Evolutionary conservation across 2,329 filamentous ascomycete genomes (phyloP), one percentile per base, ranked within the genome.

Genomic region (Aspergillus bombycis): DNA sequence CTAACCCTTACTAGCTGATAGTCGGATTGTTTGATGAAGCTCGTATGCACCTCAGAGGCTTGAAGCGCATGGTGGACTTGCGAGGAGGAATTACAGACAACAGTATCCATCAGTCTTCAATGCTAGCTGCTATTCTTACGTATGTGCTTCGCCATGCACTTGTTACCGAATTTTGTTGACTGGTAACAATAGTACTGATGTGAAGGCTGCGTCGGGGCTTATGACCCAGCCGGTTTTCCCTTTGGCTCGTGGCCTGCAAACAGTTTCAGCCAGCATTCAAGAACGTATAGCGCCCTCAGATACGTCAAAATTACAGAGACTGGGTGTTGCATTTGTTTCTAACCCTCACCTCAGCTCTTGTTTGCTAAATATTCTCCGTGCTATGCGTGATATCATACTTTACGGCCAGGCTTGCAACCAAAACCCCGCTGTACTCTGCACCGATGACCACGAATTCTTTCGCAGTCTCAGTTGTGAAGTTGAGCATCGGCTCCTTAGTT

Each of bases 401-500:
- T 75, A 77, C 59, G 72, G 74, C 46, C 63, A 74, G 55, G 65
- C 70, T 46, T 71, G 72, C 62, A 64, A 68, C 45, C 53, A 63
- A n/a, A 67, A 71, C 28, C 64, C 70, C 3, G 45, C 57, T 6
- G 62, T 58, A 26, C 65, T 78, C 28, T 67, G 66, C 5, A 56
- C 62, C 6, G 57, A 61, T n/a, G 75, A 78, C 28, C 71, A 74
- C 38, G 70, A 73, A 61, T 71, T 75, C 41, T 74, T 79, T 57
- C 72, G 71, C n/a, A 62, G 71, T 9, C 69, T 76, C 26, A 74
- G 71, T 45, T 74, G 71, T 60, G 75, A 78, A 64, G 63, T 74
- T 23, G 78, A 80, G 64, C 74, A 78, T 59, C 76, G 77, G 62
- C 70, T 79, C 21, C 66, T 79, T 8, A 77, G 74, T 34, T 79